Conservation (phyloP, 805 yeast species). For the Zygosaccharomyces bisporus region DNA sequence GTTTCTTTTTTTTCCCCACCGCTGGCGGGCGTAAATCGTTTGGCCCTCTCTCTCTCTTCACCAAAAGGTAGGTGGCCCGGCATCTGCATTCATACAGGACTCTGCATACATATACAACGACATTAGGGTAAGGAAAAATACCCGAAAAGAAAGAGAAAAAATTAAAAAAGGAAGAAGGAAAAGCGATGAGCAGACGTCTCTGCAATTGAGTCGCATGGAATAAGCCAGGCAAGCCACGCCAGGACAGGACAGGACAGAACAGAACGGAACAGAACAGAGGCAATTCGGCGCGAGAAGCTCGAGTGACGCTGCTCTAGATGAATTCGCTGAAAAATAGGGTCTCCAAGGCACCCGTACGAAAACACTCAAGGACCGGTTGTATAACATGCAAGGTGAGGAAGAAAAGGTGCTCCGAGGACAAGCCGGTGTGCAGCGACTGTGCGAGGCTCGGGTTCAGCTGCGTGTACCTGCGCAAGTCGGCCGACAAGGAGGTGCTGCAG, state of each 20-base stretch:
- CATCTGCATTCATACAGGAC: background rate
- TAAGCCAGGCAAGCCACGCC: no score
- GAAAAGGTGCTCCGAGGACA: slow-evolving; percentile 70
- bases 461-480: slow-evolving; percentile 58
- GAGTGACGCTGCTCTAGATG: background rate
- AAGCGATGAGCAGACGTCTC: background rate
- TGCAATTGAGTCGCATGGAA: no score
- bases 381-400: slow-evolving; percentile 64
- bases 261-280: no score
- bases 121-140: background rate
- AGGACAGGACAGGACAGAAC: no score
- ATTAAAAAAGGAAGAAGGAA: background rate
- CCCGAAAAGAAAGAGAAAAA: no score
- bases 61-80: no score
- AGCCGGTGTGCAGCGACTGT: slow-evolving; percentile 70
- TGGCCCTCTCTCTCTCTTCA: no score
- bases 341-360: slow-evolving; percentile 11
- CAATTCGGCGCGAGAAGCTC: background rate
- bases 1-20: no score
- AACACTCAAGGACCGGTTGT: slow-evolving; percentile 54
- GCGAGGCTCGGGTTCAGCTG: slow-evolving; percentile 58
- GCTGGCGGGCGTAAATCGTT: no score
- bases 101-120: background rate
- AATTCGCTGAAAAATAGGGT: background rate
- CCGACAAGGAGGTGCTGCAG: slow-evolving; percentile 29